These are phyloP conservation scores for Exserohilum rostratum DNA, from an alignment of 2,329 filamentous ascomycete genomes.

Conservation along the genomic window DNA sequence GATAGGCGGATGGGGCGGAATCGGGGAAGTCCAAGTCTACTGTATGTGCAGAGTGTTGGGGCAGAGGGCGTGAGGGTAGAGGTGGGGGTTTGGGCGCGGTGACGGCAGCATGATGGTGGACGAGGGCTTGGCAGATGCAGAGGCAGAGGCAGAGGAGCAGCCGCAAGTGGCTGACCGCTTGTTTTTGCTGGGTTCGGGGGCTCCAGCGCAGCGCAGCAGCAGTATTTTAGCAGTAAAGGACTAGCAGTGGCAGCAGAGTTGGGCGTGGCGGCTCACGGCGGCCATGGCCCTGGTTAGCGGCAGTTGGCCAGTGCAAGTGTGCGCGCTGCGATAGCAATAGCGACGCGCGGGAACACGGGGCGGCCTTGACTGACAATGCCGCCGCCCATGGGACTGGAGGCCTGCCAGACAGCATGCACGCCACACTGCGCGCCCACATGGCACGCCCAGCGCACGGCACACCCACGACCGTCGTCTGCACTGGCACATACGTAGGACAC, in stretches of 20 bases:
- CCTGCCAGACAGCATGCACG: neutral
- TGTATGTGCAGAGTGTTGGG: neutral
- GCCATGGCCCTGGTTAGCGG: conserved; percentile 11
- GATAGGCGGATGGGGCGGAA: neutral
- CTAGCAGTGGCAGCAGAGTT: too few species aligned
- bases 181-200: neutral
- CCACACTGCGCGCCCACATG: too few species aligned
- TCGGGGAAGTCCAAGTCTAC: neutral
- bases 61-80: neutral
- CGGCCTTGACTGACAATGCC: neutral
- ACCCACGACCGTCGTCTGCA: too few species aligned
- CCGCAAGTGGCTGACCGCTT: conserved; percentile 6
- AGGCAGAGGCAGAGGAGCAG: neutral
- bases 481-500: too few species aligned
- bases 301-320: neutral
- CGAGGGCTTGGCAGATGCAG: neutral
- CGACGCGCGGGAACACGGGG: neutral
- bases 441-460: too few species aligned
- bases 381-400: neutral
- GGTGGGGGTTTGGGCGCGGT: neutral
- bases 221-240: too few species aligned
- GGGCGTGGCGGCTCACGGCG: too few species aligned
- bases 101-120: conserved; percentile 18
- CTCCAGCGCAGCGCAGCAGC: neutral
- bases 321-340: neutral